These are phyloP conservation scores for Colletotrichum sp. DNA, from an alignment of 2,329 filamentous ascomycete genomes.

Conservation along the genomic window DNA sequence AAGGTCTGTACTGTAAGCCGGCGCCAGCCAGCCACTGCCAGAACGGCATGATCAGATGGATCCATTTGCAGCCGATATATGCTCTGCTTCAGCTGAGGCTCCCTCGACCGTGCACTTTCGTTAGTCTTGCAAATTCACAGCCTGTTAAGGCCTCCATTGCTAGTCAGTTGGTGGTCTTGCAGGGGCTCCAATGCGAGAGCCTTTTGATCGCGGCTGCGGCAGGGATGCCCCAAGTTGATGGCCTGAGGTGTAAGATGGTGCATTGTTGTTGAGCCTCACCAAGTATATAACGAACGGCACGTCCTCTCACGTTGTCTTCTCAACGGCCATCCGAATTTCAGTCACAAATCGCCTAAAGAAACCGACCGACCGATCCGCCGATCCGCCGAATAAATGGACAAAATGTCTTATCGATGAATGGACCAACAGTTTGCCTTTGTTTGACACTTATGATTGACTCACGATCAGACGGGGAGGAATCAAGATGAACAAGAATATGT, in stretches of 20 bases:
- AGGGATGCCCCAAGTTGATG: background rate
- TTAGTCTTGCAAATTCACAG: background rate
- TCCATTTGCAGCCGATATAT: background rate
- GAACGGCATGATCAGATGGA: background rate
- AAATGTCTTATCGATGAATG: background rate
- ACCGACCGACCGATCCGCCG: background rate
- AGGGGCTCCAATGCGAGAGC: background rate
- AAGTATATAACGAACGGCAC: background rate
- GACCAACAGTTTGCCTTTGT: background rate
- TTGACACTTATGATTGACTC: accelerated
- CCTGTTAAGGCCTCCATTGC: background rate
- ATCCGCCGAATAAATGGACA: background rate
- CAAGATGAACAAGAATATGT: background rate
- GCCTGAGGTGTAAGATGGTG: background rate
- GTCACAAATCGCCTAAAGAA: background rate
- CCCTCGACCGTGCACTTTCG: background rate
- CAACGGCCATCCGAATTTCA: background rate
- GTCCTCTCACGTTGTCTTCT: background rate
- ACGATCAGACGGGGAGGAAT: background rate
- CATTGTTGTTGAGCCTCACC: background rate
- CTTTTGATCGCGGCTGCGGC: background rate
- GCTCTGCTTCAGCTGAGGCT: background rate
- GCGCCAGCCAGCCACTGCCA: background rate
- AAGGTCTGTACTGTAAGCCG: background rate
- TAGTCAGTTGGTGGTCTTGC: background rate